Evolutionary conservation across 768 basidiomycete genomes (phyloP), one percentile per base, ranked within the genome.

Genomic region (Dendrothele bispora): DNA sequence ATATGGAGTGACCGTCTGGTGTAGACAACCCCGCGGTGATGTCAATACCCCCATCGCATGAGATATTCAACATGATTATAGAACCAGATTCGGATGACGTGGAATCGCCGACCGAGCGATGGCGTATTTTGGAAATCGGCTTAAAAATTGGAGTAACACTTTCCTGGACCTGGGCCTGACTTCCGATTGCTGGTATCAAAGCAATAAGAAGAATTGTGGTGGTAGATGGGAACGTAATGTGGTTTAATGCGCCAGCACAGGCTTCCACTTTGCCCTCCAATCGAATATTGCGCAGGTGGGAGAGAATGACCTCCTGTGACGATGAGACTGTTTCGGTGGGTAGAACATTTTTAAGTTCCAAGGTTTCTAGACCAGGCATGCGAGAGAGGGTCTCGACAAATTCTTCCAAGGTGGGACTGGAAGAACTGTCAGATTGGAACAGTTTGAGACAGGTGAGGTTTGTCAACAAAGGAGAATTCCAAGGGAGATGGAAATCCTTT

Each of bases 391-490:
- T 60, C 20, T 58, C 50, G n/a, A 66, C 43, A 21, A 77, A 55
- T 38, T 68, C 63, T 5, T 49, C 47, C 25, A 62, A 59, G 6
- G 65, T 57, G 1, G 70, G 69, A 50, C 39, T 59, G 63, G 37
- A 38, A 24, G 62, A 64, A 21, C 57, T 51, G 7, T 55, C 48
- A 6, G 68, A 53, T 48, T 66, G 47, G 32, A 64, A 54, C 8
- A 77, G 52, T 35, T 62, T 66, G 24, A 78, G 61, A 41, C 63
- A 58, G n/a, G 64, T 67, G 8, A 78, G 64, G 42, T 61, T 61
- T 34, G 46, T 46, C 21, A 77, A 55, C 12, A 71, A 49, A 1
- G 63, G 51, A 1, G 68, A 71, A 17, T 65, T 56, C 70, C 72
- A 70, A 5, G 62, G 54, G 40, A 74, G 53, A 30, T 61, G 58